Evolutionary conservation across 2,329 filamentous ascomycete species (phyloP), one percentile per base, ranked within the genome.

Genomic region (Paraphaeosphaeria sporulosa): DNA sequence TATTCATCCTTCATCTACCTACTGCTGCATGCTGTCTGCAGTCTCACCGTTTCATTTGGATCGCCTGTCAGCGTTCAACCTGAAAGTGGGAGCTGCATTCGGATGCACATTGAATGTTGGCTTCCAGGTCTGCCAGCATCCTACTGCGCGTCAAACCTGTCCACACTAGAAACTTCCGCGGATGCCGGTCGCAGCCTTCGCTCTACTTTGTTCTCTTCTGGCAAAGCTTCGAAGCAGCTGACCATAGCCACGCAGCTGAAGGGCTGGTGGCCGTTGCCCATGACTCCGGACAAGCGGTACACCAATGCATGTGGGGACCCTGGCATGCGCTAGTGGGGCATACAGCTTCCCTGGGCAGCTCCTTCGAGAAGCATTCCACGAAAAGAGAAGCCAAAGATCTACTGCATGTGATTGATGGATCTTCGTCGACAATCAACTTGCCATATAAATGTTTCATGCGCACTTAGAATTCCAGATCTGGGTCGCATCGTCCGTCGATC

Each of bases 1-100:
- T 57, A 70, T 68, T 69, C 67, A 62, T 53, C 34, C 62, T 67
- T 72, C 69, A 74, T 73, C 69, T 74, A 70, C 64, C 53, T 53
- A 59, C 61, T 58, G 58, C 56, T 46, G 52, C 52, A 68, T 70
- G 66, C 63, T 65, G 62, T 64, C 67, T 71, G 67, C 65, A 64
- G 51, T 64, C 57, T 64, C 53, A 58, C 66, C 54, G 54, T 58
- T 66, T 54, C 61, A 71, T 62, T 71, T 72, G 68, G 62, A 36
- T 47, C 60, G 64, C 56, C 57, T 68, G 64, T 63, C 62, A 47
- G 56, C 46, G 50, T 27, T 53, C 36, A 34, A 52, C 2, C 1
- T 21, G 19, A 30, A 15, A 27, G 23, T 17, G 23, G 10, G 27
- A 48, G 21, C 19, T 51, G 36, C 25, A 21, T 55, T 23, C 53